Percentiles rank a stretch among this genome's conserved stretches.
Evolutionary conservation across 768 basidiomycete genomes (phyloP).

Genomic region (Kwoniella shandongensis): DNA sequence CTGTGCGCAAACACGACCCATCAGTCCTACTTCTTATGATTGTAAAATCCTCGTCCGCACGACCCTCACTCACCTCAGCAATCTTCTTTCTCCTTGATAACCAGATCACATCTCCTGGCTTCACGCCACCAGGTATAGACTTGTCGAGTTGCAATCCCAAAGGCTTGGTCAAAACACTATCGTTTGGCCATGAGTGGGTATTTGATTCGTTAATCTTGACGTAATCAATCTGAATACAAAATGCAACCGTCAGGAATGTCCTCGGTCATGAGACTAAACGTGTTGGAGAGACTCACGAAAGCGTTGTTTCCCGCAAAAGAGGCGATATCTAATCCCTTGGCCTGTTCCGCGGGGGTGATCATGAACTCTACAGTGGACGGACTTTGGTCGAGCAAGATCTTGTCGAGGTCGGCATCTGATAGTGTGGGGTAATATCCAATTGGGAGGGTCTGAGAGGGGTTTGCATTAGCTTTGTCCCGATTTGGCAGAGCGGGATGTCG

Average conservation of each 20-base stretch:
- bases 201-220: conserved; percentile 46
- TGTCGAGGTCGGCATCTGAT: conserved; percentile 49
- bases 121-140: conserved; percentile 36
- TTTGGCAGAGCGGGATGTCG: neutral
- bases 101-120: conserved; percentile 52
- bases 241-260: neutral
- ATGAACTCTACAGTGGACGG: conserved; percentile 51
- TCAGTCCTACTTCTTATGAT: neutral
- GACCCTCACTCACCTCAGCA: conserved; percentile 43
- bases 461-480: neutral
- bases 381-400: conserved; percentile 46
- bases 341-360: conserved; percentile 42
- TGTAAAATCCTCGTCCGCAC: neutral
- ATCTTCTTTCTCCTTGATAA: conserved; percentile 50
- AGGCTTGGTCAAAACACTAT: conserved; percentile 39
- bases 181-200: conserved; percentile 39
- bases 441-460: conserved; percentile 43
- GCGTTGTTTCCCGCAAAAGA: conserved; percentile 27
- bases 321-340: conserved; percentile 28
- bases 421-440: conserved; percentile 52
- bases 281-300: conserved; percentile 39
- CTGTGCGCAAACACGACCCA: conserved; percentile 55
- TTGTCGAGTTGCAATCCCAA: conserved; percentile 40
- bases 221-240: conserved; percentile 40
- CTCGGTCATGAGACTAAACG: too few species aligned